A percentile compares a stretch with the other conserved stretches of the same genome.
Conservation (phyloP, 352 stramenopile species). For the Phytophthora fragariaefolia region DNA sequence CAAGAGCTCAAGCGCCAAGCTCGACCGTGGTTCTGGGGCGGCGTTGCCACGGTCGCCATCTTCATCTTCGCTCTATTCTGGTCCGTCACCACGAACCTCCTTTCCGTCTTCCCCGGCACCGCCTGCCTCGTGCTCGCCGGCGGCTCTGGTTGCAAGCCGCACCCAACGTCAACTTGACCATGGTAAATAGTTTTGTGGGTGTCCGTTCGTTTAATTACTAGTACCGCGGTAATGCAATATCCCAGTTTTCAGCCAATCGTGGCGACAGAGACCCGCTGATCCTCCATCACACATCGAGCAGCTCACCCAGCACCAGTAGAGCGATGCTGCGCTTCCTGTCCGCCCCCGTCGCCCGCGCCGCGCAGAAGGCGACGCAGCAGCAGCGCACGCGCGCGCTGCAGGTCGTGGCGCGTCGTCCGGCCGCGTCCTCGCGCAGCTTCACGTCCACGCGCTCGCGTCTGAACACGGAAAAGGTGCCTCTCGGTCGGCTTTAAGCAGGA, state of each 20-base stretch:
- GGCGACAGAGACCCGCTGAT: slow-evolving; percentile 13
- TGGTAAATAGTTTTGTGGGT: slow-evolving; percentile 24
- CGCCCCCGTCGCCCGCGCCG: slow-evolving; percentile 27
- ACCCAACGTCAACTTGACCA: slow-evolving; percentile 14
- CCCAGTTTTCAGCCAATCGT: slow-evolving; percentile 27
- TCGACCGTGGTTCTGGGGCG: slow-evolving; percentile 40
- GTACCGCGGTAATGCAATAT: slow-evolving; percentile 1
- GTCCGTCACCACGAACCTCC: slow-evolving; percentile 63
- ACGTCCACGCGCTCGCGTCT: slow-evolving; percentile 56
- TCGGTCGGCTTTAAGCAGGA: background rate
- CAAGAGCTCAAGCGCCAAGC: slow-evolving; percentile 53
- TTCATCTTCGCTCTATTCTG: slow-evolving; percentile 58
- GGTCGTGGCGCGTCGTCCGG: slow-evolving; percentile 24
- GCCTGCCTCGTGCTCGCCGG: slow-evolving; percentile 65
- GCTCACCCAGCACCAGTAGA: background rate
- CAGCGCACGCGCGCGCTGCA: slow-evolving; percentile 38
- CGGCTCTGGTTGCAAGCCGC: slow-evolving; percentile 50
- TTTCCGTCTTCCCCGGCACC: slow-evolving; percentile 64
- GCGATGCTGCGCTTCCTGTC: slow-evolving; percentile 49
- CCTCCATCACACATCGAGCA: slow-evolving; percentile 21
- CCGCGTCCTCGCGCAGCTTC: slow-evolving; percentile 37
- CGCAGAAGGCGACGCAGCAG: slow-evolving; percentile 29
- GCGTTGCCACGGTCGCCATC: slow-evolving; percentile 42
- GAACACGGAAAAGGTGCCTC: slow-evolving; percentile 63
- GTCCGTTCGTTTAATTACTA: slow-evolving; percentile 6